These are phyloP conservation scores for Venturia asperata DNA, from an alignment of 2,329 filamentous ascomycete species.

Conservation along the genomic window DNA sequence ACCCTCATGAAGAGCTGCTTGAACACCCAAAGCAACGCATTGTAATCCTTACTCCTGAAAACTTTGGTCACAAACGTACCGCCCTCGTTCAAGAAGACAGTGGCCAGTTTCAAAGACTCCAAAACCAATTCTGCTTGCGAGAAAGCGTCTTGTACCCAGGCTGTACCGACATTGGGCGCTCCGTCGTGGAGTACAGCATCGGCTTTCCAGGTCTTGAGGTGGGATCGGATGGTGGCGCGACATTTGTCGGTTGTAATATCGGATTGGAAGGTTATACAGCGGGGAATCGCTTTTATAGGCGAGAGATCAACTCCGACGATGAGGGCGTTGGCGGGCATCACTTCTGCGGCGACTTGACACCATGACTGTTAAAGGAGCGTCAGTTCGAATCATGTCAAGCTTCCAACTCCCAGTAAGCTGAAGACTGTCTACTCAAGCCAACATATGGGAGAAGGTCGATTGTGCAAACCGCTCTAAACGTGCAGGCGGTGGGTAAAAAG, in stretches of 20 bases:
- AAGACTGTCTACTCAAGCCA: no score
- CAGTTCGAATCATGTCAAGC: background rate
- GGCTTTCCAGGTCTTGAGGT: slow-evolving; percentile 93
- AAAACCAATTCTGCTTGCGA: slow-evolving; percentile 90
- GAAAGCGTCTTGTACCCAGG: slow-evolving; percentile 98
- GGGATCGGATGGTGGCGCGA: slow-evolving; percentile 76
- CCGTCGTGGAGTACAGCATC: slow-evolving; percentile 95
- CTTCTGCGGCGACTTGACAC: slow-evolving; percentile 93
- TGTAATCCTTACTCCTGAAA: slow-evolving; percentile 95
- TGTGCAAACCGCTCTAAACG: background rate
- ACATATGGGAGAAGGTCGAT: no score
- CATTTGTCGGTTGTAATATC: slow-evolving; percentile 98
- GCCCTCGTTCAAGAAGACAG: slow-evolving; percentile 81
- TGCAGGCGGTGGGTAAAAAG: background rate
- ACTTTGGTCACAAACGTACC: slow-evolving; percentile 97
- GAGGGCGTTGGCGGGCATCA: slow-evolving; percentile 82
- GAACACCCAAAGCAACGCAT: slow-evolving; percentile 91
- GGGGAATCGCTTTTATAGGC: slow-evolving; percentile 92
- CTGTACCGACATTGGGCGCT: slow-evolving; percentile 94
- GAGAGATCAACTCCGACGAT: slow-evolving; percentile 92
- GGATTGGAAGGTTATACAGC: slow-evolving; percentile 90
- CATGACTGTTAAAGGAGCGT: slow-evolving; percentile 56
- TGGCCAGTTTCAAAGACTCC: slow-evolving; percentile 86
- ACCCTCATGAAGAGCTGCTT: slow-evolving; percentile 94
- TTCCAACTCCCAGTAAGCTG: background rate